A percentile compares a stretch with the other conserved stretches of the same genome.
Evolutionary conservation across 2,329 filamentous ascomycete genomes (phyloP).

Genomic region (Fusarium newnesense): DNA sequence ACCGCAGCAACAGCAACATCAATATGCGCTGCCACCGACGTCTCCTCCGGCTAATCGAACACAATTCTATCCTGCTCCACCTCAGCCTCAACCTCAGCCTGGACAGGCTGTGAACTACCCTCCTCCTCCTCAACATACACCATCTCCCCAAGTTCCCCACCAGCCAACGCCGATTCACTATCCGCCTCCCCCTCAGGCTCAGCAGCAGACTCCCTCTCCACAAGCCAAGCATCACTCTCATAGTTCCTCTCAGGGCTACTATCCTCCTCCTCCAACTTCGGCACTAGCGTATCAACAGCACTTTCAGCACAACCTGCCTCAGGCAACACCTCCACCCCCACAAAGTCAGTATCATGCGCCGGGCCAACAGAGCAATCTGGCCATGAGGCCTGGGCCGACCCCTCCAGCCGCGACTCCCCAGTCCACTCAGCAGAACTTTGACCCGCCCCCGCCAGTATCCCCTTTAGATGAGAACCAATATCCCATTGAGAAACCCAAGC

Average conservation of each 20-base stretch:
- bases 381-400: slow-evolving; percentile 33
- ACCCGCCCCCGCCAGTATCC: slow-evolving; percentile 42
- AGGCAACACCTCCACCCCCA: slow-evolving; percentile 37
- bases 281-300: slow-evolving; percentile 39
- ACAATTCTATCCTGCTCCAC: slow-evolving; percentile 58
- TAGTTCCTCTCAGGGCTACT: slow-evolving; percentile 25
- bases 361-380: slow-evolving; percentile 33
- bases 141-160: slow-evolving; percentile 39
- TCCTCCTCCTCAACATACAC: slow-evolving; percentile 41
- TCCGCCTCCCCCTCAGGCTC: slow-evolving; percentile 36
- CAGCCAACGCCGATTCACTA: slow-evolving; percentile 31
- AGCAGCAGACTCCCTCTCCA: slow-evolving; percentile 38
- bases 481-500: slow-evolving; percentile 45
- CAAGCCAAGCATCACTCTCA: slow-evolving; percentile 41
- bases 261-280: slow-evolving; percentile 39
- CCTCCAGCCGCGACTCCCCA: slow-evolving; percentile 40
- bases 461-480: slow-evolving; percentile 38
- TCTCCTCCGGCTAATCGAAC: slow-evolving; percentile 59
- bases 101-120: slow-evolving; percentile 44
- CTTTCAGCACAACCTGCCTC: slow-evolving; percentile 40
- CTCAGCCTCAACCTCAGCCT: slow-evolving; percentile 48
- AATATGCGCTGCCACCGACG: slow-evolving; percentile 59
- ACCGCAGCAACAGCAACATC: slow-evolving; percentile 47
- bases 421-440: slow-evolving; percentile 40
- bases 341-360: slow-evolving; percentile 40